Evolutionary conservation across 2,329 filamentous ascomycete species (phyloP).

Genomic region (Monosporascus sp.): DNA sequence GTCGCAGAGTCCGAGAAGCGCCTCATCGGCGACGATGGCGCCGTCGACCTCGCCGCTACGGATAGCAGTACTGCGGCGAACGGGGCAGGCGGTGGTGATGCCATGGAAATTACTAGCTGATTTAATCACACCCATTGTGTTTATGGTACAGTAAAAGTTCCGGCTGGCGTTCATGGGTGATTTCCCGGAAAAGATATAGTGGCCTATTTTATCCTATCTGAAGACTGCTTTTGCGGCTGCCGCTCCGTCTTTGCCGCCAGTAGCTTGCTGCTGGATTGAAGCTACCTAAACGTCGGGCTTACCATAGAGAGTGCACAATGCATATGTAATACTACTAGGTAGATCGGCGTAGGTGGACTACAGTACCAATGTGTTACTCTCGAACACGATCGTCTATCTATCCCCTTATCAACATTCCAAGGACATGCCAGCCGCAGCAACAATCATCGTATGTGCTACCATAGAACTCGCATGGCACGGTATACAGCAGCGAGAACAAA

Average conservation of each 20-base stretch:
- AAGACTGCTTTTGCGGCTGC: too few relatives aligned
- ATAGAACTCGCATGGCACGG: too few relatives aligned
- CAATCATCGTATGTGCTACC: too few relatives aligned
- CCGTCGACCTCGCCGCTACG: conserved; percentile 62
- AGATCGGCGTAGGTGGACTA: conserved; percentile 13
- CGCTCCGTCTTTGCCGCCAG: conserved; percentile 15
- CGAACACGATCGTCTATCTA: too few relatives aligned
- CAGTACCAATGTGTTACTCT: conserved; percentile 6
- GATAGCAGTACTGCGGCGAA: conserved; percentile 44
- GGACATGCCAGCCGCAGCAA: too few relatives aligned
- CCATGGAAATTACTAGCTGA: conserved; percentile 27
- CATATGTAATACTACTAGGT: conserved; percentile 6
- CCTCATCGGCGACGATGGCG: conserved; percentile 82
- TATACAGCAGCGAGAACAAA: too few relatives aligned
- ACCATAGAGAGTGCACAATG: background rate
- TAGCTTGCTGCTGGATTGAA: conserved; percentile 21
- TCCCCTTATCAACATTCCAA: too few relatives aligned
- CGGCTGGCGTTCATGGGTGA: too few relatives aligned
- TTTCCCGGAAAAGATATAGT: too few relatives aligned
- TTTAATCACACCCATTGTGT: background rate
- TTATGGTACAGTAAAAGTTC: too few relatives aligned
- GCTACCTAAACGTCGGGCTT: background rate
- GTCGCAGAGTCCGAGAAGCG: conserved; percentile 86
- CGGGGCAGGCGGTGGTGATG: conserved; percentile 17
- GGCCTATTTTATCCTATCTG: too few relatives aligned